Base-by-base conservation (phyloP, 345 rosid genomes). In the Salix exigua region DNA sequence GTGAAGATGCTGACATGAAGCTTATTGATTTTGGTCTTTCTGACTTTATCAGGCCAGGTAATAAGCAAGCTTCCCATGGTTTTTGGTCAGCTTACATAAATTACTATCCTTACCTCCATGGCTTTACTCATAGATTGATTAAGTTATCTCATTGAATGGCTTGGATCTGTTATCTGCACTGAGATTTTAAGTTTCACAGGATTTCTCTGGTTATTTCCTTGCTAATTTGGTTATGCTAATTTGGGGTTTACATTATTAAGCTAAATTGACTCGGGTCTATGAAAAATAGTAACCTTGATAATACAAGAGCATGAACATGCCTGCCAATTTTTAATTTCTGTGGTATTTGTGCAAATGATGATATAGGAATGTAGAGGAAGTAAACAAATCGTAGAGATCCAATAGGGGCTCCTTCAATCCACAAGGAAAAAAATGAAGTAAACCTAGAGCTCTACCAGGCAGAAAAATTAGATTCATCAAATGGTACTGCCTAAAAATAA, bases 11-110 rank as follows among this genome's bases (percentile, higher is more conserved):
- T 67, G 77, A 88, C 72, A 86, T 96, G 90, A 96, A 92, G 88
- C 89, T 92, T 66, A 96, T 94, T 72, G 99, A 96, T 80, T 96
- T 96, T 82, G 99, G 99, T 66, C 95, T 92, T 78, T 92, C 97
- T 25, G 97, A 92, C 82, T 92, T 92, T 78, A 78, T 88, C 77
- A 86, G 84, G 78, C 91, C 97, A 77, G 97, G 97, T 92, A 85
- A 71, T 51, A 58, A 38, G 48, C 73, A 38, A 75, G 23, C 37
- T 71, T 6, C 37, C 23, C 77, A 18, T 30, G n/a, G 2, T 69
- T 23, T 48, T 48, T 64, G 66, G 11, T 79, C 55, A 53, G 40
- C 26, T 40, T 19, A 46, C 23, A 53, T 21, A 48, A 3, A 16
- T 28, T 50, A 50, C 23, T 67, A 30, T 58, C 66, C 30, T 66